These are phyloP conservation scores for Fusarium keratoplasticum DNA, from an alignment of 2,329 filamentous ascomycete species.

Conservation along the genomic window DNA sequence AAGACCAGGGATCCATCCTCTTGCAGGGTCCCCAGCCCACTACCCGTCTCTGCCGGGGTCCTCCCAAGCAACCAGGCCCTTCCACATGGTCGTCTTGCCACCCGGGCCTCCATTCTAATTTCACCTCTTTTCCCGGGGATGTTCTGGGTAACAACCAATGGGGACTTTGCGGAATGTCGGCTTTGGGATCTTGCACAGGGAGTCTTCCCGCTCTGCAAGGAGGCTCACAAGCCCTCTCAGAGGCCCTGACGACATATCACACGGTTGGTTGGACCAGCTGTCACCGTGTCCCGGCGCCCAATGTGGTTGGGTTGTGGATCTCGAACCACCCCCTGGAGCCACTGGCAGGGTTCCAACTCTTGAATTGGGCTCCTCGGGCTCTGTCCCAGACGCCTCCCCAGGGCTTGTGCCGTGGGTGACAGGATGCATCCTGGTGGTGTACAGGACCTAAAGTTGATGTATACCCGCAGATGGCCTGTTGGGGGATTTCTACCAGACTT, in stretches of 20 bases:
- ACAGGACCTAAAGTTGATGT: slow-evolving; percentile 18
- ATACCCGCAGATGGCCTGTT: slow-evolving; percentile 22
- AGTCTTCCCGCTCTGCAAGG: slow-evolving; percentile 25
- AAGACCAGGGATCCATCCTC: slow-evolving; percentile 12
- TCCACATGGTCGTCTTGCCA: slow-evolving; percentile 37
- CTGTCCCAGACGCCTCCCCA: slow-evolving; percentile 16
- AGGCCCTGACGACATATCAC: slow-evolving; percentile 5
- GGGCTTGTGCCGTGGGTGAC: neutral
- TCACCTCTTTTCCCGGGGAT: slow-evolving; percentile 4
- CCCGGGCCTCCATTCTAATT: slow-evolving; percentile 7
- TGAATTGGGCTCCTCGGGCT: slow-evolving; percentile 43
- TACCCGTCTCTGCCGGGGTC: slow-evolving; percentile 17
- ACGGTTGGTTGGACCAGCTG: slow-evolving; percentile 38
- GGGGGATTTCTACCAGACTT: slow-evolving; percentile 9
- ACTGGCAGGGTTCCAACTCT: slow-evolving; percentile 35
- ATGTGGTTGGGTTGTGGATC: slow-evolving; percentile 42
- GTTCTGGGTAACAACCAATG: slow-evolving; percentile 11
- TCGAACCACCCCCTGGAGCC: slow-evolving; percentile 36
- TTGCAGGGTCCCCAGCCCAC: slow-evolving; percentile 22
- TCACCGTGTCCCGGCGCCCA: slow-evolving; percentile 25
- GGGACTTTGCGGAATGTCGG: slow-evolving; percentile 20
- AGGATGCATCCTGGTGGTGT: neutral
- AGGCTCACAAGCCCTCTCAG: neutral
- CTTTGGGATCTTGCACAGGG: slow-evolving; percentile 4
- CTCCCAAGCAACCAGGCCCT: slow-evolving; percentile 34